Conservation (phyloP, 352 stramenopile species). For the Phytophthora megakarya region DNA sequence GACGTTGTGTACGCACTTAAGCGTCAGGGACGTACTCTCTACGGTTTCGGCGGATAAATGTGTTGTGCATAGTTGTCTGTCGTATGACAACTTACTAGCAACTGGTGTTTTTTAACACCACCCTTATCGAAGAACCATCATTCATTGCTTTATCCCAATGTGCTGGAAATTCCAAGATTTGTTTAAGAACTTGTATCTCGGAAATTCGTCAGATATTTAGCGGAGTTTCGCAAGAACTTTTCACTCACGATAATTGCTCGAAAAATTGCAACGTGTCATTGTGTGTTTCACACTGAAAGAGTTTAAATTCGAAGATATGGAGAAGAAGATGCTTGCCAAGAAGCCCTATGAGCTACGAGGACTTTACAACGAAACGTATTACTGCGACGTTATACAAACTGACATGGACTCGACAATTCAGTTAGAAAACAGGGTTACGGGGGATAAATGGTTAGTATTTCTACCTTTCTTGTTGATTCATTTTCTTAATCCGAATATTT, state of each 20-base stretch:
- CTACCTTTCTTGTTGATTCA: too few relatives aligned
- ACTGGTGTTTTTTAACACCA: constrained; percentile 19
- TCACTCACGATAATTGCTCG: too few relatives aligned
- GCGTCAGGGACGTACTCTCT: constrained; percentile 94
- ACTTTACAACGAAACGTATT: neutral
- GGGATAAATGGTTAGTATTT: constrained; percentile 17
- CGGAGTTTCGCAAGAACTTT: too few relatives aligned
- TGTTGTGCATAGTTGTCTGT: neutral
- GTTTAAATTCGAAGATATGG: constrained; percentile 1
- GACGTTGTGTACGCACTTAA: constrained; percentile 98
- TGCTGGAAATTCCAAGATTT: too few relatives aligned
- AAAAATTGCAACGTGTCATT: too few relatives aligned
- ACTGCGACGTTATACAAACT: constrained; percentile 11
- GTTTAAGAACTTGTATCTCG: too few relatives aligned
- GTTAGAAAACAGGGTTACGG: constrained; percentile 11
- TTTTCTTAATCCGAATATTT: too few relatives aligned
- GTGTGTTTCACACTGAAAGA: too few relatives aligned
- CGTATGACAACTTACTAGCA: neutral
- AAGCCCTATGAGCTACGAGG: constrained; percentile 11
- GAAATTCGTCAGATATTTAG: too few relatives aligned
- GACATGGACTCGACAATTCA: constrained; percentile 1
- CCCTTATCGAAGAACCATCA: neutral
- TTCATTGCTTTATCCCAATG: too few relatives aligned
- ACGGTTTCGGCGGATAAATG: constrained; percentile 89
- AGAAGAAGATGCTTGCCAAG: constrained; percentile 3